Percentiles rank a stretch among this genome's conserved stretches.
Evolutionary conservation across 257 asterid species (phyloP).

Genomic region (Salvia miltiorrhiza): DNA sequence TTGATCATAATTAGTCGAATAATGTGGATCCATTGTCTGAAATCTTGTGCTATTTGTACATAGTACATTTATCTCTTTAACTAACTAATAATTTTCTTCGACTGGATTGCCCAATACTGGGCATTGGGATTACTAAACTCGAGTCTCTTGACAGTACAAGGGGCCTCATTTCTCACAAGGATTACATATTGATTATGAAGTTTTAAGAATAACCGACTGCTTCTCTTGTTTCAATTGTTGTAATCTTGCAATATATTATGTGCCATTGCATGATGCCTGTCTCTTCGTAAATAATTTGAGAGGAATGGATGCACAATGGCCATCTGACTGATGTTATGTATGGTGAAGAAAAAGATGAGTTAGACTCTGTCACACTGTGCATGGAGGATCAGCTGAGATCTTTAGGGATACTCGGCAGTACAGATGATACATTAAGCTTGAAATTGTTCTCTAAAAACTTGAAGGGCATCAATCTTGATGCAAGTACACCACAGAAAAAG

Average conservation of each 20-base stretch:
- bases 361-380: slow-evolving; percentile 52
- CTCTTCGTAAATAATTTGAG: background rate
- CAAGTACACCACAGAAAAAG: slow-evolving; percentile 55
- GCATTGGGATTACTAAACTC: no score
- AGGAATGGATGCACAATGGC: background rate
- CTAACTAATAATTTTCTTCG: no score
- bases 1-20: no score
- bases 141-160: no score
- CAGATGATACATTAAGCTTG: slow-evolving; percentile 34
- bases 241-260: background rate
- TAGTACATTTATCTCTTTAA: no score
- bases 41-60: no score
- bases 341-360: slow-evolving; percentile 34
- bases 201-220: background rate
- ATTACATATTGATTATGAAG: background rate
- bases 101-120: no score
- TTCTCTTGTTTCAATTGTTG: background rate
- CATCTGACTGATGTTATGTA: slow-evolving; percentile 14
- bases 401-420: slow-evolving; percentile 55
- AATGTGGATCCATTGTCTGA: no score
- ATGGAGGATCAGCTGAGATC: slow-evolving; percentile 83
- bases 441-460: slow-evolving; percentile 37
- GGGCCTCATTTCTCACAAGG: background rate
- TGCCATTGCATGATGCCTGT: slow-evolving; percentile 3
- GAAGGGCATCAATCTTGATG: slow-evolving; percentile 60